These are phyloP conservation scores for Prunus fruticosa DNA, from an alignment of 306 rosid species.

Conservation along the genomic window DNA sequence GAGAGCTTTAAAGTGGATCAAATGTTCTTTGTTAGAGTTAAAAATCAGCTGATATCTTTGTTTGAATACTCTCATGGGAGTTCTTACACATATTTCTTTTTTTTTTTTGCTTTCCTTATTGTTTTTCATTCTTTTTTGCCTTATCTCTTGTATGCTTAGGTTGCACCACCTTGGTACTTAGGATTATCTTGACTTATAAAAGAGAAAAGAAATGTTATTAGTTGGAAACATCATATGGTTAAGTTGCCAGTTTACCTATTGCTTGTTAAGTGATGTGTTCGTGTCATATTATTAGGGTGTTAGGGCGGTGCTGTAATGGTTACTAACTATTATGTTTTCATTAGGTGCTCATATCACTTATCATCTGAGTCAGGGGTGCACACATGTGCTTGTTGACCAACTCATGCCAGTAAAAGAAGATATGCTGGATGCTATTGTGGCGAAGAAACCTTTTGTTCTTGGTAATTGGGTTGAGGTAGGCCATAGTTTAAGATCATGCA, in stretches of 20 bases:
- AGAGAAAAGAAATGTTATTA: not conserved
- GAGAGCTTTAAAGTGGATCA: not conserved
- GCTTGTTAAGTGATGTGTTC: not conserved
- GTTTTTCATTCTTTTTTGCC: no score
- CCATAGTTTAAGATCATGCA: conserved; percentile 20
- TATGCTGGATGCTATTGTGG: conserved; percentile 64
- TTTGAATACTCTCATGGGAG: no score
- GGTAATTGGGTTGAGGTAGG: conserved; percentile 82
- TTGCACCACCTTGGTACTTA: no score
- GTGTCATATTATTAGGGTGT: conserved; percentile 3
- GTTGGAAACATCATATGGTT: not conserved
- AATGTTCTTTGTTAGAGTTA: no score
- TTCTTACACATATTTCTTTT: not conserved
- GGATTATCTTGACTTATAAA: no score
- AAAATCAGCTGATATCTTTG: not conserved
- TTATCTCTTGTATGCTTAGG: no score
- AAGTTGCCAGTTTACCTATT: not conserved
- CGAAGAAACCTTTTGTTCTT: conserved; percentile 59
- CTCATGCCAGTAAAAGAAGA: conserved; percentile 57
- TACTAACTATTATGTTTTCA: conserved; percentile 21
- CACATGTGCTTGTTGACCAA: conserved; percentile 86
- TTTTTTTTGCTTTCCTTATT: not conserved
- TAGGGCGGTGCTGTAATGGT: conserved; percentile 13
- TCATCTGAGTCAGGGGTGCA: conserved; percentile 60
- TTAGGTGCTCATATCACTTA: conserved; percentile 62